Conservation (phyloP, 306 rosid species). For the Leucaena leucocephala region DNA sequence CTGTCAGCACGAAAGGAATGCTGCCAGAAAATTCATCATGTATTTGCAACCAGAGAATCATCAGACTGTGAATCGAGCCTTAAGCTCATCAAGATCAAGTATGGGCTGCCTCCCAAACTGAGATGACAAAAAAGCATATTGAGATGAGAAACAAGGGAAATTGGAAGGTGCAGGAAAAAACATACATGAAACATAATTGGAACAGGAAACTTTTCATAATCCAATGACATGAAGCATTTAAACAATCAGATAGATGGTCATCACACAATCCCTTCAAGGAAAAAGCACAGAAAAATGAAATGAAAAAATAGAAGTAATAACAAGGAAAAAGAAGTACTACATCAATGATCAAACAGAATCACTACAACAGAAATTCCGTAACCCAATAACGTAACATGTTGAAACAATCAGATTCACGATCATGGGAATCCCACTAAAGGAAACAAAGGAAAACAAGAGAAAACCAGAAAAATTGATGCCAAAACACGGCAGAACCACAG, state of each 20-base stretch:
- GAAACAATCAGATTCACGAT: slow-evolving; percentile 6
- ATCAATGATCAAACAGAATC: slow-evolving; percentile 9
- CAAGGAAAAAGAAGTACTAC: background rate
- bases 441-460: background rate
- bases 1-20: slow-evolving; percentile 6
- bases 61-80: slow-evolving; percentile 1
- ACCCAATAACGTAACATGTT: background rate
- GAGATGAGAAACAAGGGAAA: background rate
- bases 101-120: slow-evolving; percentile 11
- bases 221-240: background rate
- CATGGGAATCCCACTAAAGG: slow-evolving; percentile 17
- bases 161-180: background rate
- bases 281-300: background rate
- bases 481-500: slow-evolving; percentile 7
- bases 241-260: slow-evolving; percentile 1
- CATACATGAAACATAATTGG: background rate
- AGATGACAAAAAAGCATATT: slow-evolving; percentile 1
- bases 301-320: background rate
- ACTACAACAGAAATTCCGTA: background rate
- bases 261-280: background rate
- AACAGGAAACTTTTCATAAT: background rate
- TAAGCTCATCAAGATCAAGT: slow-evolving; percentile 11
- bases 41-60: slow-evolving; percentile 20
- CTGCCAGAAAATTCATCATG: slow-evolving; percentile 23
- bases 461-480: slow-evolving; percentile 24